Conservation (phyloP, 192 early-diverging fungal genomes). For the Mycoemilia scoparia region DNA sequence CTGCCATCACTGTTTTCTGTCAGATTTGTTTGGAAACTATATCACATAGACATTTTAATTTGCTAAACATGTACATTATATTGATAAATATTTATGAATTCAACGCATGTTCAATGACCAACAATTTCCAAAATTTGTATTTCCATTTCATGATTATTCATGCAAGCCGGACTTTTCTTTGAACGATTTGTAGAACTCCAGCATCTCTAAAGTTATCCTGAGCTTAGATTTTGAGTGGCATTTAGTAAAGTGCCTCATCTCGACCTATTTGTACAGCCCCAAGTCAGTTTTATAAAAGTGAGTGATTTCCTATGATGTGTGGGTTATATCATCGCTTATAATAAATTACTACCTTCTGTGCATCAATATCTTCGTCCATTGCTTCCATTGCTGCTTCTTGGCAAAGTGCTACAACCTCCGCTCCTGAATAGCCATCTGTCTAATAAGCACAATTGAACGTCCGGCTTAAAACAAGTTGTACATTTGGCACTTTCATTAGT, state of each 20-base stretch:
- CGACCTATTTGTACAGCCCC: too few relatives aligned
- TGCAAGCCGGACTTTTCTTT: too few relatives aligned
- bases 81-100: too few relatives aligned
- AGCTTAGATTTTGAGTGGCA: conserved; percentile 33
- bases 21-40: too few relatives aligned
- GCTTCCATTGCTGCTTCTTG: conserved; percentile 87
- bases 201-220: conserved; percentile 79
- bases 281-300: too few relatives aligned
- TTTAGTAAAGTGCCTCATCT: conserved; percentile 17
- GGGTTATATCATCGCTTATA: conserved; percentile 40
- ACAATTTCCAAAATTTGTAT: too few relatives aligned
- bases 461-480: neutral
- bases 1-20: too few relatives aligned
- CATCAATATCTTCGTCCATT: conserved; percentile 59
- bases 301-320: neutral
- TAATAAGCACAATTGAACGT: too few relatives aligned
- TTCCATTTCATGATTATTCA: too few relatives aligned
- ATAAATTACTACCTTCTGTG: conserved; percentile 30
- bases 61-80: too few relatives aligned
- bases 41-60: too few relatives aligned
- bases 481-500: neutral
- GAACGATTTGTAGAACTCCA: conserved; percentile 73
- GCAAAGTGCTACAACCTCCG: conserved; percentile 80
- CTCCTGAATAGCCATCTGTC: conserved; percentile 83
- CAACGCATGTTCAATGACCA: too few relatives aligned